These are phyloP conservation scores for Chaetomium strumarium DNA, from an alignment of 2,329 filamentous ascomycete genomes.

Conservation along the genomic window DNA sequence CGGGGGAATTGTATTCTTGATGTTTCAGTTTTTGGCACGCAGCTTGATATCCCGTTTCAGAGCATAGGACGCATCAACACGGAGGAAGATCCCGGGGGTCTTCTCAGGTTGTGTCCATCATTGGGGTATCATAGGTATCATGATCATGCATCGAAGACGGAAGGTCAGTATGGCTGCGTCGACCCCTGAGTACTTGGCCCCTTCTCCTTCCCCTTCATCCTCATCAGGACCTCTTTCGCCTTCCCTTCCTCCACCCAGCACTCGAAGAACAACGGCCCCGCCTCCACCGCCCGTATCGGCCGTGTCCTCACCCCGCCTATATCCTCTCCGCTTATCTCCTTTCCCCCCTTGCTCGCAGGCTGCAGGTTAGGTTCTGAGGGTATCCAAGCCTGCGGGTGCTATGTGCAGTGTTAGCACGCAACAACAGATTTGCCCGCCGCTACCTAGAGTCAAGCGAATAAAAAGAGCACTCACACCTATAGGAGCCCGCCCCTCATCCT, in stretches of 20 bases:
- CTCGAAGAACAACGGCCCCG: constrained; percentile 59
- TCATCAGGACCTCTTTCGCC: constrained; percentile 30
- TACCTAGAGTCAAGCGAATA: neutral
- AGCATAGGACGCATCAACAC: constrained; percentile 1
- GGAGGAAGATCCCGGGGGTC: too few species aligned
- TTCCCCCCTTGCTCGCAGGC: constrained; percentile 28
- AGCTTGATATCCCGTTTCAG: neutral
- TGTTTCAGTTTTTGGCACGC: neutral
- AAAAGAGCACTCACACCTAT: constrained; percentile 44
- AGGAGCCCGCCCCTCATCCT: constrained; percentile 52
- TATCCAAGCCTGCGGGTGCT: constrained; percentile 58
- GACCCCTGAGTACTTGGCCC: neutral
- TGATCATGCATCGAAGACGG: neutral
- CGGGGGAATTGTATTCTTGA: constrained; percentile 1
- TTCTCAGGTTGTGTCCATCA: neutral
- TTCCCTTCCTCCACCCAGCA: constrained; percentile 58
- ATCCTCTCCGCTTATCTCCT: constrained; percentile 29
- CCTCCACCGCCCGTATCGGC: constrained; percentile 48
- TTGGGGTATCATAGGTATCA: constrained; percentile 1
- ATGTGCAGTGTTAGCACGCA: neutral
- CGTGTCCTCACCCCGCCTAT: constrained; percentile 39
- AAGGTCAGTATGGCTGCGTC: neutral
- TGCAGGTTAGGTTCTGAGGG: constrained; percentile 47
- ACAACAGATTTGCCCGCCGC: neutral
- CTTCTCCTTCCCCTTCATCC: constrained; percentile 3